Evolutionary conservation across 2,329 filamentous ascomycete species (phyloP).

Genomic region (Coleophoma cylindrospora): DNA sequence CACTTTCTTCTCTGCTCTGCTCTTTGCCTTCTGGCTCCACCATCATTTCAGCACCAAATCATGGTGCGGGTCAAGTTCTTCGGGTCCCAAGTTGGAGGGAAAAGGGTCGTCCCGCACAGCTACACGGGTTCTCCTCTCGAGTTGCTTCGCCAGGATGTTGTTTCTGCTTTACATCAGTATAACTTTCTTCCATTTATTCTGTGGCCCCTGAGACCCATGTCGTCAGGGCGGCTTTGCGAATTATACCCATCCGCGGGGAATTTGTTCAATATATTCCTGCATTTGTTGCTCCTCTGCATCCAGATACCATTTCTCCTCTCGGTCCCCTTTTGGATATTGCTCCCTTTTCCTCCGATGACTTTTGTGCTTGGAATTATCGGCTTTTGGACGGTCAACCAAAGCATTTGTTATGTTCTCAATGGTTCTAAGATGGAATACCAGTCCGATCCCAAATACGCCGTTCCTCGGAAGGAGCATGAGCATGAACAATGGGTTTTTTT

Average conservation of each 20-base stretch:
- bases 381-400: constrained; percentile 45
- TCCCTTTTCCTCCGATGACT: constrained; percentile 43
- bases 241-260: constrained; percentile 55
- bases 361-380: constrained; percentile 27
- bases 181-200: constrained; percentile 51
- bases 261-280: constrained; percentile 49
- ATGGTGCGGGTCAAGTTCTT: constrained; percentile 33
- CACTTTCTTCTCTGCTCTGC: too few relatives aligned
- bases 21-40: too few relatives aligned
- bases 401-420: constrained; percentile 48
- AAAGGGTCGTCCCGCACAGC: constrained; percentile 52
- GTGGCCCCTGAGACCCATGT: constrained; percentile 48
- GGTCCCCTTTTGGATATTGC: constrained; percentile 44
- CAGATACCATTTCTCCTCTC: constrained; percentile 57
- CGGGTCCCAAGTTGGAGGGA: constrained; percentile 52
- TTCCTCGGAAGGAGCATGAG: constrained; percentile 37
- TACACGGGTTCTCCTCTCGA: constrained; percentile 43
- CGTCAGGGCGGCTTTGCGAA: constrained; percentile 56
- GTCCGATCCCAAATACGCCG: constrained; percentile 48
- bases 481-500: constrained; percentile 77
- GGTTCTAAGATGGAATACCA: constrained; percentile 41
- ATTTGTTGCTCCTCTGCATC: constrained; percentile 51
- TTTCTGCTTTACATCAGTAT: constrained; percentile 27
- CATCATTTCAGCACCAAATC: too few relatives aligned
- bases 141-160: constrained; percentile 33